Percentiles rank a stretch among this genome's conserved stretches.
Conservation (phyloP, 2,329 filamentous ascomycete species). For the Beauveria sp. region DNA sequence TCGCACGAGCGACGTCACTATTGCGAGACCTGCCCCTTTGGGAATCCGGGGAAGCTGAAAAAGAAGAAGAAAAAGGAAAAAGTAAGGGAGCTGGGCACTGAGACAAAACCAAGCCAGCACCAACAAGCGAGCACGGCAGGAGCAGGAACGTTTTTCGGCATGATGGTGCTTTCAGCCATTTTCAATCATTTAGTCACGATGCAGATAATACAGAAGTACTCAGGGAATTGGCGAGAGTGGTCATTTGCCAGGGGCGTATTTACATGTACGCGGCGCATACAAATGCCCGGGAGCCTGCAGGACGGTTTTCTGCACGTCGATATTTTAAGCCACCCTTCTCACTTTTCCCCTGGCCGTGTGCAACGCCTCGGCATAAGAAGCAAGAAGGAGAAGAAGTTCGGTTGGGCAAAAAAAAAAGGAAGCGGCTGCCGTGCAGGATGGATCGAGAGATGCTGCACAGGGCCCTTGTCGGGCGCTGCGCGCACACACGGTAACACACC, state of each 20-base stretch:
- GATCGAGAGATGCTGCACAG: background rate
- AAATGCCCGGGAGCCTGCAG: background rate
- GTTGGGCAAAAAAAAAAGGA: background rate
- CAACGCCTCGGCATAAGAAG: background rate
- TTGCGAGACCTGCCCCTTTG: background rate
- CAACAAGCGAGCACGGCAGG: background rate
- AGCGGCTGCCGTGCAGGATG: background rate
- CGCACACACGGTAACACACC: too few relatives aligned
- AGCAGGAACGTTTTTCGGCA: background rate
- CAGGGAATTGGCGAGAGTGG: background rate
- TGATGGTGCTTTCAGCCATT: background rate
- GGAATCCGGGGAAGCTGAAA: constrained; percentile 8
- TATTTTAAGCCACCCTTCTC: background rate
- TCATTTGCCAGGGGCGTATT: background rate
- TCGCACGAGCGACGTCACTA: background rate
- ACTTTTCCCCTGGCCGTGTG: background rate
- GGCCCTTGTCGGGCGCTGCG: background rate
- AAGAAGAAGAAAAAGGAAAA: background rate
- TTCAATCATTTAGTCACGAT: background rate
- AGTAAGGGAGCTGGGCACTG: background rate
- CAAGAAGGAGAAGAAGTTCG: background rate
- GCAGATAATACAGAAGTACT: background rate
- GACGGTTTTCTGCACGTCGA: background rate
- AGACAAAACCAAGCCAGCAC: background rate
- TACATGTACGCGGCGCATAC: too few relatives aligned